These are phyloP conservation scores for Herpetomonas muscarum DNA, from an alignment of 208 protist species.

Conservation along the genomic window DNA sequence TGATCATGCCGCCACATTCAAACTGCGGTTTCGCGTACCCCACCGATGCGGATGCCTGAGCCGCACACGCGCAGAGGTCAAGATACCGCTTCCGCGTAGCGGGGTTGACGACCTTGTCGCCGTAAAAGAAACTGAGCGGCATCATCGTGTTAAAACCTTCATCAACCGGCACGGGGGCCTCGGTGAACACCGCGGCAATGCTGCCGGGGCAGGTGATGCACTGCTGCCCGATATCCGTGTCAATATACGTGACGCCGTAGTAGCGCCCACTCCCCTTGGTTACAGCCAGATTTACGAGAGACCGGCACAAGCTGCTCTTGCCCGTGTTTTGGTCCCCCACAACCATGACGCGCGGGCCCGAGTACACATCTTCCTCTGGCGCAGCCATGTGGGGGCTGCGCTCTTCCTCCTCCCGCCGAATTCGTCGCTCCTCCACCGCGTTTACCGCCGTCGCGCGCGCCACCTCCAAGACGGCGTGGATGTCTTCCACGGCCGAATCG, in stretches of 20 bases:
- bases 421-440: background rate
- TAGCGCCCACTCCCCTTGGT: constrained; percentile 9
- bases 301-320: constrained; percentile 47
- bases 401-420: background rate
- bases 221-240: constrained; percentile 75
- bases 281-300: constrained; percentile 66
- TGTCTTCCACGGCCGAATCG: constrained; percentile 19
- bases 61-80: constrained; percentile 58
- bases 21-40: constrained; percentile 40
- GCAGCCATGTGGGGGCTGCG: background rate
- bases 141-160: constrained; percentile 71
- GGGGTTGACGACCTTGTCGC: constrained; percentile 36
- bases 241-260: constrained; percentile 56
- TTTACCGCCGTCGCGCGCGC: constrained; percentile 20
- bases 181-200: constrained; percentile 55
- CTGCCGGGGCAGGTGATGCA: constrained; percentile 69
- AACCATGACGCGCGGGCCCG: constrained; percentile 66
- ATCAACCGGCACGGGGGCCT: constrained; percentile 52
- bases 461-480: constrained; percentile 37
- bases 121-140: constrained; percentile 81
- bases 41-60: constrained; percentile 48
- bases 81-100: constrained; percentile 72
- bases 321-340: constrained; percentile 71
- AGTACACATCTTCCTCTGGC: constrained; percentile 7
- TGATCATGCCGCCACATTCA: constrained; percentile 59